Evolutionary conservation across 768 basidiomycete genomes (phyloP), one percentile per base, ranked within the genome.

Genomic region (Infundibulicybe gibba): DNA sequence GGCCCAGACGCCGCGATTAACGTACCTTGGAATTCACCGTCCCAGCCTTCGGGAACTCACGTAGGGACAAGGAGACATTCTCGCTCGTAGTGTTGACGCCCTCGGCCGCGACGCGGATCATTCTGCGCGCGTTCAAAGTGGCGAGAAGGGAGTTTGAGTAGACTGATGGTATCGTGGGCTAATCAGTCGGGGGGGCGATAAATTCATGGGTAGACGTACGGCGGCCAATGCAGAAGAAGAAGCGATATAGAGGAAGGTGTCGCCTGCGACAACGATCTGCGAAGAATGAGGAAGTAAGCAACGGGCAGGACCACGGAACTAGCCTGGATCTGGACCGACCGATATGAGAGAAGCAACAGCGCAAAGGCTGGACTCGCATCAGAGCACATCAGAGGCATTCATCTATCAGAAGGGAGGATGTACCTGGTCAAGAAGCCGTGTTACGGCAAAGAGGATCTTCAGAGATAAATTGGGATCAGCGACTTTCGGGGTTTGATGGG

Each of bases 81-180:
- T 72, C 71, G 45, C 68, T 71, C 17, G 70, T 71, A 50, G 54
- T 74, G 41, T 71, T 62, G 11, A 74, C 59, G 3, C 61, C 66
- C 35, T 71, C 70, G 2, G 62, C 62, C 0, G 69, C 55, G 6
- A 61, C 65, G 33, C 71, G 71, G 43, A 81, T 70, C 63, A 66
- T 68, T 44, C 72, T 73, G 5, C 80, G 67, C 10, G 76, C 76
- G 43, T 83, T 83, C 43, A 81, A 68, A 0, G 80, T 80, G 1
- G 79, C 78, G 9, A 83, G 70, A n/a, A 83, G 72, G 4, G 79
- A 72, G 56, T 81, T 83, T 34, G 76, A 74, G 56, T 81, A 83
- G 4, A 83, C 79, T 81, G 34, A 11, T n/a, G 25, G 45, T 34
- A 2, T n/a, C n/a, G 33, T n/a, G n/a, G n/a, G n/a, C 41, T 6